Base-by-base conservation (phyloP, 345 rosid species). In the Gossypium sturtianum region DNA sequence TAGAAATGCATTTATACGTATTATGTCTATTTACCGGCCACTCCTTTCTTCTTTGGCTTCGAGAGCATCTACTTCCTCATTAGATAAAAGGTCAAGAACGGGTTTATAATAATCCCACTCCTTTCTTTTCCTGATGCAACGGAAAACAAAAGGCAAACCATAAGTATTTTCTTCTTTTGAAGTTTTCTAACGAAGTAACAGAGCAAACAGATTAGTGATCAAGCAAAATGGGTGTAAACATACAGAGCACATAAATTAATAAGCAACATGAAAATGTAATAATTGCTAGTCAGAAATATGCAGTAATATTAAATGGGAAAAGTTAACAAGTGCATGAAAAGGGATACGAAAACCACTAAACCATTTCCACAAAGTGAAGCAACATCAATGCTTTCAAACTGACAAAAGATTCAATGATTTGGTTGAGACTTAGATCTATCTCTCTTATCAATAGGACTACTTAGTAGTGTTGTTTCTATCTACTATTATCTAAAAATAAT, bases 21-120 rank as follows among this genome's bases (percentile, higher is more conserved):
- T 20, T 63, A 51, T 4, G 38, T 38, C 53, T 29, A 48, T 75
- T 88, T 77, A 87, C 47, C 91, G 82, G 58, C 79, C 78, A 70
- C 77, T 81, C 81, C 81, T 86, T 74, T 89, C 96, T 80, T 89
- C 98, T 79, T 89, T 89, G 66, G 93, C 91, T 88, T 93, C 98
- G 72, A 93, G 93, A 2, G 89, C 91, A 81, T 88, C 92, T 43
- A 90, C 86, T 79, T 94, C 95, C 77, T 92, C 95, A 25, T 84
- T 91, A 34, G 98, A 91, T 74, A 91, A 82, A 71, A 89, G 77
- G 76, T 94, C 93, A 23, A 92, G 90, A 67, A 84, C 73, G 20
- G 98, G 98, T 66, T 89, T 16, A 22, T 60, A 19, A 54, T 86
- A 75, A 66, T 92, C 95, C 91, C 97, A 90, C 52, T 94, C 98